phyloP scores from a whole-genome alignment of 345 rosid species.

The Stellera chamaejasme region DNA sequence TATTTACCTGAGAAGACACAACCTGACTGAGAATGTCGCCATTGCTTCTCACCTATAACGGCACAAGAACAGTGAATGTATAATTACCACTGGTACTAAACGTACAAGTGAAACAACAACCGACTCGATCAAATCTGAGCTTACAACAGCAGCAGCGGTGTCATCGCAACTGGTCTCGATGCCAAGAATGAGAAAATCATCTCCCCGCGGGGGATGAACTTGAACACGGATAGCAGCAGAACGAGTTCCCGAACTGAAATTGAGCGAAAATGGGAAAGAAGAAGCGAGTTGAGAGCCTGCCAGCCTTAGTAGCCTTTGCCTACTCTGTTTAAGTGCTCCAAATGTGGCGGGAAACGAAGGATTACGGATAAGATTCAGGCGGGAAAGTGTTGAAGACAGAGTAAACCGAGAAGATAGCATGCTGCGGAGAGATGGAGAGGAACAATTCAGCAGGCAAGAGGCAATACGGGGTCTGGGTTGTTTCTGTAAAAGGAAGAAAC shows the following conservation, averaged over 20 bases:
- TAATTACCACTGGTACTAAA: neutral
- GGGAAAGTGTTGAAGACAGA: conserved; percentile 35
- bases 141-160: conserved; percentile 93
- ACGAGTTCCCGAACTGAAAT: conserved; percentile 12
- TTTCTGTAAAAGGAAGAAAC: no score
- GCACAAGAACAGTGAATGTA: conserved; percentile 1
- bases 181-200: conserved; percentile 73
- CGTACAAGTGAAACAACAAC: neutral
- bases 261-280: conserved; percentile 9
- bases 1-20: conserved; percentile 83
- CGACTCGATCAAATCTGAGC: conserved; percentile 7
- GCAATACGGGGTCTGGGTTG: no score
- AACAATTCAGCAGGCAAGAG: no score
- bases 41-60: conserved; percentile 61
- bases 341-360: conserved; percentile 13
- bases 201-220: conserved; percentile 10
- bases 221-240: conserved; percentile 14
- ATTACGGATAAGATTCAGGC: conserved; percentile 29
- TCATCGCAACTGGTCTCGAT: conserved; percentile 97
- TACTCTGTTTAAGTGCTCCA: conserved; percentile 8
- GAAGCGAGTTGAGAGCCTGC: conserved; percentile 6
- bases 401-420: conserved; percentile 18
- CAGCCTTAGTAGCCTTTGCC: conserved; percentile 7
- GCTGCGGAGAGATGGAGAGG: neutral
- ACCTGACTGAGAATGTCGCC: conserved; percentile 94